Base-by-base conservation (phyloP, 208 protist genomes). In the Trypanosoma avium region DNA sequence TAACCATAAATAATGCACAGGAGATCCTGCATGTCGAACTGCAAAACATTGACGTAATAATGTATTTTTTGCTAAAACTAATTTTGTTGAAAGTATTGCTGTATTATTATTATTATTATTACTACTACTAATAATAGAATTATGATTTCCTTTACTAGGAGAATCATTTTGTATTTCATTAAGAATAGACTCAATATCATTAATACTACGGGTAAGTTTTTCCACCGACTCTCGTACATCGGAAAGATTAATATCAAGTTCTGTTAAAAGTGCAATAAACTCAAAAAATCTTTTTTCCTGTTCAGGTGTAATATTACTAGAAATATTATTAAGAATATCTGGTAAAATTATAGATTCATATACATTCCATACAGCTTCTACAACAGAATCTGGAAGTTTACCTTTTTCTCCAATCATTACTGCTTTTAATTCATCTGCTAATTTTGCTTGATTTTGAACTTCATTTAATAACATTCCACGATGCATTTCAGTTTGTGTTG, bases 1-100 rank as follows among this genome's bases (percentile, higher is more conserved):
- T 52, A 94, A 54, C 84, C 81, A 94, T 2, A 75, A 61, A 66
- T 87, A 90, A 71, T 86, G 84, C n/a, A 90, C 67, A 36, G 87
- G 87, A 24, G 81, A 84, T 3, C 76, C 76, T 24, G 77, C 81
- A 17, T 61, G 65, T 21, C 79, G 79, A 13, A 78, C 61, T 22
- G 82, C 67, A 52, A 89, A 66, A 64, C 79, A 93, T 36, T 63
- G 57, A n/a, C 66, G 63, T 54, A 86, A 74, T 21, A 93, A 56
- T 29, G 64, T 68, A 12, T 67, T 65, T 54, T 88, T 86, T 9
- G 70, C 54, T 26, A 43, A 61, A 35, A 72, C 76, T 19, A 86
- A 47, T 30, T 61, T 56, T 22, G 59, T 59, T 17, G 67, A 61
- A 10, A 81, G 45, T 15, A 19, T 42, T 24, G 61, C 45, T 1